A percentile compares a stretch with the other conserved stretches of the same genome.
Evolutionary conservation across 192 early-diverging fungal genomes (phyloP).

Genomic region (Neocallimastix lanati): DNA sequence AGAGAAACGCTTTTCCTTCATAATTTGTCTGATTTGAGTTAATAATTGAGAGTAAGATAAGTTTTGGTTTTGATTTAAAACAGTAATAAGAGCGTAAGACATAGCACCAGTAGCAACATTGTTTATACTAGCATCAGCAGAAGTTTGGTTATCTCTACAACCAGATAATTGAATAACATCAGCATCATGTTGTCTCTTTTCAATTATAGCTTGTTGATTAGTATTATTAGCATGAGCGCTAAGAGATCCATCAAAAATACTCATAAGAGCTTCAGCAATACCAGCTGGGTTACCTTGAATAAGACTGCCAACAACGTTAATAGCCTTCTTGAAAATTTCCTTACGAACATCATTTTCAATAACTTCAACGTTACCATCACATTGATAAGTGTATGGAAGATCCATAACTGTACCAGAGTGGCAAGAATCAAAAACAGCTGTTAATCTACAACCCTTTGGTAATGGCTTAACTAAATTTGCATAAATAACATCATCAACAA

Average conservation of each 20-base stretch:
- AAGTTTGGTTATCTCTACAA: too few species aligned
- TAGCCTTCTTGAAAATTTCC: background rate
- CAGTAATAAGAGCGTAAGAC: background rate
- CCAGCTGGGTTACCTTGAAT: background rate
- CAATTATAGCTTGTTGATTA: background rate
- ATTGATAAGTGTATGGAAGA: constrained; percentile 61
- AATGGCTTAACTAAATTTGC: constrained; percentile 9
- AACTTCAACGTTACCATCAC: too few species aligned
- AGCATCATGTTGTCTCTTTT: background rate
- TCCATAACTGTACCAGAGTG: constrained; percentile 68
- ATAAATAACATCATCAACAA: constrained; percentile 21
- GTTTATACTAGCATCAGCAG: background rate
- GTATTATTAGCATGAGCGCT: background rate
- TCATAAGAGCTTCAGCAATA: background rate
- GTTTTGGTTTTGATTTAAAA: constrained; percentile 5
- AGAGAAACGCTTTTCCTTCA: constrained; percentile 14
- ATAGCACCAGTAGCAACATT: background rate
- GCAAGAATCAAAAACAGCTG: too few species aligned
- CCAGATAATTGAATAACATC: too few species aligned
- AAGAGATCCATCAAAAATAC: background rate
- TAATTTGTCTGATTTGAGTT: too few species aligned
- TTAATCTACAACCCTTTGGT: too few species aligned
- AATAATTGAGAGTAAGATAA: constrained; percentile 26
- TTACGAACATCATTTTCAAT: too few species aligned
- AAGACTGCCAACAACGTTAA: background rate